A percentile compares a stretch with the other conserved stretches of the same genome.
phyloP scores from a whole-genome alignment of 2,329 filamentous ascomycete genomes.

The Paraconiothyrium brasiliense region DNA sequence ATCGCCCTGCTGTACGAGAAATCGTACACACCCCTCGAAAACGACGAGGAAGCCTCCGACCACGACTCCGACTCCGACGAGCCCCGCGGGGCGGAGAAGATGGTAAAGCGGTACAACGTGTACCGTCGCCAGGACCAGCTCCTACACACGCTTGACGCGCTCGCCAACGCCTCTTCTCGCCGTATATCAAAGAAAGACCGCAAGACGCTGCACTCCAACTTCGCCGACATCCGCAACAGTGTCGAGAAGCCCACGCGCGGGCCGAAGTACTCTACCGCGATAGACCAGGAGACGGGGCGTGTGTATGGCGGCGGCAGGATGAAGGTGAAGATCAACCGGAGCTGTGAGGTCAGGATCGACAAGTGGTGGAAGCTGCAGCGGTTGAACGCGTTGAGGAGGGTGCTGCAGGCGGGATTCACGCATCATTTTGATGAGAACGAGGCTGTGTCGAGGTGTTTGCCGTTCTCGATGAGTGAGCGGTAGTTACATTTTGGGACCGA shows the following conservation, averaged over 20 bases:
- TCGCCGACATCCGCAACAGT: constrained; percentile 71
- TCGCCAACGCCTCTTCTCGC: constrained; percentile 69
- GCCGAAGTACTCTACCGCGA: constrained; percentile 71
- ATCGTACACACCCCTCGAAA: constrained; percentile 66
- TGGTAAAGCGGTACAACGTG: constrained; percentile 72
- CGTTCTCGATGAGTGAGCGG: constrained; percentile 39
- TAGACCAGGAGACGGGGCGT: constrained; percentile 67
- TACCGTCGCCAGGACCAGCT: constrained; percentile 72
- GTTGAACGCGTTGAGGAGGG: constrained; percentile 67
- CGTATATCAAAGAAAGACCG: constrained; percentile 73
- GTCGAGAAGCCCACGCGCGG: constrained; percentile 73
- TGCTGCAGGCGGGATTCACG: constrained; percentile 60
- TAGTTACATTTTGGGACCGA: constrained; percentile 10
- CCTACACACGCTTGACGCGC: constrained; percentile 65
- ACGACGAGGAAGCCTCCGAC: constrained; percentile 63
- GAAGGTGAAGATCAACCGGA: constrained; percentile 65
- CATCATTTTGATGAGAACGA: constrained; percentile 51
- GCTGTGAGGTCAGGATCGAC: constrained; percentile 71
- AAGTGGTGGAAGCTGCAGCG: constrained; percentile 78
- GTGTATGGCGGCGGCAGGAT: constrained; percentile 68
- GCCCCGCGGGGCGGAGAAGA: constrained; percentile 35
- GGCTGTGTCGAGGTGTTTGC: constrained; percentile 42
- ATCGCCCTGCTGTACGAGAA: constrained; percentile 87
- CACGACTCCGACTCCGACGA: constrained; percentile 56
- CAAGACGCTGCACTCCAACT: constrained; percentile 71